A percentile compares a stretch with the other conserved stretches of the same genome.
Conservation (phyloP, 228 moss, liverwort and hornwort genomes). For the Sphagnum magellanicum region DNA sequence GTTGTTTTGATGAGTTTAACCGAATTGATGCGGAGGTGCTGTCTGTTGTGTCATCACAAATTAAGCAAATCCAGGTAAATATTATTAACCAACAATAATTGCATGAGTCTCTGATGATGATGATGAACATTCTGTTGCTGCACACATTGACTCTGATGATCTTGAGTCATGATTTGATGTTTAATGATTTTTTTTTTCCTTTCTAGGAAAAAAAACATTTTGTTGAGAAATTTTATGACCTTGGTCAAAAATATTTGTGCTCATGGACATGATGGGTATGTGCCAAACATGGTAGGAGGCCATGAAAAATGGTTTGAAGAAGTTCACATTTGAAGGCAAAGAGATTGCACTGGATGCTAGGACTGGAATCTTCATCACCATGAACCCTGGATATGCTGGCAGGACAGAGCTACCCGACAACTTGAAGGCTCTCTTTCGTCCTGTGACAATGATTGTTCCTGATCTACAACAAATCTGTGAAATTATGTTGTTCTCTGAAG, state of each 20-base stretch:
- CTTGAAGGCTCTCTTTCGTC: constrained; percentile 71
- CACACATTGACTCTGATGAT: background rate
- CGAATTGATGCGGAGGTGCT: constrained; percentile 83
- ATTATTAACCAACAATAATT: background rate
- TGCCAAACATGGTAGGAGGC: constrained; percentile 38
- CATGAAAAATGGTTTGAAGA: constrained; percentile 62
- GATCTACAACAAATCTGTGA: constrained; percentile 81
- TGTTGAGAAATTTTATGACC: too few species aligned
- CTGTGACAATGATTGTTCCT: constrained; percentile 78
- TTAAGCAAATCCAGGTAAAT: constrained; percentile 56
- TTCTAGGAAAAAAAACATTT: too few species aligned
- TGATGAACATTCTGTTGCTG: background rate
- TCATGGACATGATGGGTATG: too few species aligned
- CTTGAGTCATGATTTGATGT: too few species aligned
- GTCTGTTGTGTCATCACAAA: constrained; percentile 82
- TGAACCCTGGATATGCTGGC: constrained; percentile 85
- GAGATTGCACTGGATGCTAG: constrained; percentile 66
- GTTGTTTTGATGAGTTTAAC: constrained; percentile 89
- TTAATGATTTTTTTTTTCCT: too few species aligned
- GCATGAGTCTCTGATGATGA: background rate
- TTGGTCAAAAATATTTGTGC: too few species aligned
- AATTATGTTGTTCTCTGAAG: constrained; percentile 87
- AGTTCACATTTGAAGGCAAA: constrained; percentile 78
- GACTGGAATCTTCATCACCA: constrained; percentile 76
- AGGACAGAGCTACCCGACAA: constrained; percentile 75